These are phyloP conservation scores for Vitellaria paradoxa DNA, from an alignment of 179 eudicot species.

Conservation along the genomic window DNA sequence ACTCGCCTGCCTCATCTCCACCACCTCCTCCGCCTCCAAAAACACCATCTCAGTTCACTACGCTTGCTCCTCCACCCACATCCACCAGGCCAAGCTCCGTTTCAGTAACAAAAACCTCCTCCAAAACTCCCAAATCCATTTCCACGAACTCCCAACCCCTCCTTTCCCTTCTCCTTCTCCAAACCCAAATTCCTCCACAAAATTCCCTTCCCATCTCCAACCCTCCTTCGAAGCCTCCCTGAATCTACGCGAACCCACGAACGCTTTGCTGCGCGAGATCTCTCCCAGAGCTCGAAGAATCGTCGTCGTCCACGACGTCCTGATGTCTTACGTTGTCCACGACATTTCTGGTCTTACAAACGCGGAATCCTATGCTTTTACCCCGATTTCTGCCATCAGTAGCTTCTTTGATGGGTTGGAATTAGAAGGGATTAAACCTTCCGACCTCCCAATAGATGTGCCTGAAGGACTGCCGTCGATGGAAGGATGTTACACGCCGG, in stretches of 20 bases:
- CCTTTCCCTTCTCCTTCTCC: conserved; percentile 30
- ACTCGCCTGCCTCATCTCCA: conserved; percentile 39
- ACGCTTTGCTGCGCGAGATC: not conserved
- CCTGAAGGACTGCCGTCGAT: conserved; percentile 29
- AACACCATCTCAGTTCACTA: conserved; percentile 39
- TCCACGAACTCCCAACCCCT: conserved; percentile 46
- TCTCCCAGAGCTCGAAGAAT: conserved; percentile 20
- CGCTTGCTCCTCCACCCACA: conserved; percentile 34
- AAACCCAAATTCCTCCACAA: conserved; percentile 20
- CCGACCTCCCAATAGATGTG: conserved; percentile 12
- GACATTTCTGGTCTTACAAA: conserved; percentile 41
- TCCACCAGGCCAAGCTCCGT: conserved; percentile 46
- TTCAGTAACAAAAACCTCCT: conserved; percentile 23
- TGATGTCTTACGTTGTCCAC: conserved; percentile 54
- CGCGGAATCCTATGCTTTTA: conserved; percentile 47
- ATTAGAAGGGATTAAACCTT: conserved; percentile 24
- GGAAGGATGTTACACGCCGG: conserved; percentile 35
- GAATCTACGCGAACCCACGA: conserved; percentile 22
- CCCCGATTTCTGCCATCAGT: not conserved
- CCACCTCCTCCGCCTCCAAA: conserved; percentile 35
- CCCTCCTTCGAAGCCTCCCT: conserved; percentile 18
- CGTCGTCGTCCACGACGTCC: conserved; percentile 44
- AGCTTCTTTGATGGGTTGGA: conserved; percentile 27
- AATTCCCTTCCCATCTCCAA: conserved; percentile 24
- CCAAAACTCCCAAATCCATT: conserved; percentile 25